phyloP scores from a whole-genome alignment of 768 basidiomycete species.

The Mrakia frigida region DNA sequence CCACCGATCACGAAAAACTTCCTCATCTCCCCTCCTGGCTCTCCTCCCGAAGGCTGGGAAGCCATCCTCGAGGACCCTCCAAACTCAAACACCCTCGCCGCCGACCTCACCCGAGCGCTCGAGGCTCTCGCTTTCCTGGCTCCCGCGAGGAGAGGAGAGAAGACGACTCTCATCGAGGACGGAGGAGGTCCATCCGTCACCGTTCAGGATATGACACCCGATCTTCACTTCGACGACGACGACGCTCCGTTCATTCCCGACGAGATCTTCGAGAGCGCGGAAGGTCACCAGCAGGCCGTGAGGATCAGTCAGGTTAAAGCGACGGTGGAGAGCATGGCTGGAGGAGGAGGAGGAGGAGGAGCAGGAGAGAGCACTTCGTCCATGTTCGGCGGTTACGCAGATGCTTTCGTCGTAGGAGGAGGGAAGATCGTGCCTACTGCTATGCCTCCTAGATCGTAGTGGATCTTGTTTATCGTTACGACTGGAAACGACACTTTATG shows the following conservation, averaged over 20 bases:
- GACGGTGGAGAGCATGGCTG: slow-evolving; percentile 42
- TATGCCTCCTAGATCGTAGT: slow-evolving; percentile 19
- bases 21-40: slow-evolving; percentile 94
- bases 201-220: slow-evolving; percentile 30
- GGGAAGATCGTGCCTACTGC: slow-evolving; percentile 30
- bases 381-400: slow-evolving; percentile 20
- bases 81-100: slow-evolving; percentile 72
- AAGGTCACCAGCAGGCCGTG: slow-evolving; percentile 18
- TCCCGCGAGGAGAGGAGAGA: slow-evolving; percentile 28
- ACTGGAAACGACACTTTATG: not conserved
- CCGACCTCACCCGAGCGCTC: slow-evolving; percentile 78
- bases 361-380: not conserved
- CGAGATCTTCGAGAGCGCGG: slow-evolving; percentile 32
- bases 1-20: slow-evolving; percentile 86
- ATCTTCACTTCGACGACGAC: slow-evolving; percentile 33
- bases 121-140: slow-evolving; percentile 56
- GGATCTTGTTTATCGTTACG: not conserved
- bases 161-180: slow-evolving; percentile 12
- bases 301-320: slow-evolving; percentile 43
- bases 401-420: slow-evolving; percentile 4
- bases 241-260: slow-evolving; percentile 18
- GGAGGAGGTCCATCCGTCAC: slow-evolving; percentile 23
- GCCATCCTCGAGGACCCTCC: slow-evolving; percentile 84
- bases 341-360: slow-evolving; percentile 3
- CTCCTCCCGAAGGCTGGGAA: slow-evolving; percentile 96